Evolutionary conservation across 768 basidiomycete genomes (phyloP), one percentile per base, ranked within the genome.

Genomic region (Chalciporus sphaerocephalus): DNA sequence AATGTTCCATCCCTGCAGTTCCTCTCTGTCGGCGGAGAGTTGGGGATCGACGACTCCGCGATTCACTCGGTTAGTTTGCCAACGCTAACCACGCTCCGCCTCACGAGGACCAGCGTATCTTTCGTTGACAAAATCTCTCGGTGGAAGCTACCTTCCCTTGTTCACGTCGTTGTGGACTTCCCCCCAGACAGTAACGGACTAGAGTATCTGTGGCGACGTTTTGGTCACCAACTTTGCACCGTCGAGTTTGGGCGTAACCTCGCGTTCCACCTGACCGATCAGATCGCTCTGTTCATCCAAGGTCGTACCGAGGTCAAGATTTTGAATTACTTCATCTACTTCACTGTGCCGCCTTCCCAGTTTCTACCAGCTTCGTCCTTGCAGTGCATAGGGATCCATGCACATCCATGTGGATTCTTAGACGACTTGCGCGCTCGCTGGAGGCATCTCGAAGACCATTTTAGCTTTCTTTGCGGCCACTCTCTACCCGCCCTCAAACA

Each of bases 211-310:
- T 82, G 79, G 80, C 63, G 70, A 25, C 52, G 53, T 15, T 74
- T 77, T 40, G 81, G 81, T 20, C 46, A 52, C 37, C 78, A 76
- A 47, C 70, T 85, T 36, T 65, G 68, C 43, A 70, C 67, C 2
- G 67, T 84, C 18, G 83, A 85, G 54, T 72, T 85, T 44, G 82
- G 83, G 25, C 72, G 65, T 50, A 74, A 78, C 57, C 52, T 80
- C 23, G 74, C 71, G 32, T 85, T 85, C 59, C 65, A 74, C 35
- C 58, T 77, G 44, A 42, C 46, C 28, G 81, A 85, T 53, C 61
- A 71, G 46, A 62, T 85, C 40, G 55, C 71, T 5, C 42, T 58
- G 6, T 73, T 80, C 55, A 62, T 87, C 35, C 64, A 60, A 21
- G 55, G 61, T 9, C 80, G 80, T 51, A 63, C 72, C 0, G 64